A percentile compares a stretch with the other conserved stretches of the same genome.
Conservation (phyloP, 2,329 filamentous ascomycete species). For the Colletotrichum gloeosporioides region DNA sequence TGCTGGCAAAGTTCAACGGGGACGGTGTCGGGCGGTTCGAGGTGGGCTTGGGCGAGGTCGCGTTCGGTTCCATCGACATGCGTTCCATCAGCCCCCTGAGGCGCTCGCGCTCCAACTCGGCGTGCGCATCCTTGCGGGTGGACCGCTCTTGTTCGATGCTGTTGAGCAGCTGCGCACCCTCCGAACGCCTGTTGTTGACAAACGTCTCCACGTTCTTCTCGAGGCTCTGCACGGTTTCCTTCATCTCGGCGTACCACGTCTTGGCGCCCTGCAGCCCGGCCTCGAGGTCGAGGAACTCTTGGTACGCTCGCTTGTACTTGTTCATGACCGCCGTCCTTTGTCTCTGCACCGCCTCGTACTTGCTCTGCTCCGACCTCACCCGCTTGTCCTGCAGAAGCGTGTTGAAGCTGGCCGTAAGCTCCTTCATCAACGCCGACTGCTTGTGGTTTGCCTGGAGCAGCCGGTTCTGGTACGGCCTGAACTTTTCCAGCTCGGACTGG, state of each 20-base stretch:
- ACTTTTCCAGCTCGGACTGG: conserved; percentile 96
- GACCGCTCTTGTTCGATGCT: conserved; percentile 85
- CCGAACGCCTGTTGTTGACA: conserved; percentile 90
- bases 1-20: conserved; percentile 37
- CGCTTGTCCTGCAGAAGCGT: conserved; percentile 91
- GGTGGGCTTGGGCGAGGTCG: conserved; percentile 38
- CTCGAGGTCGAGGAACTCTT: conserved; percentile 89
- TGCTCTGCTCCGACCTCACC: conserved; percentile 91
- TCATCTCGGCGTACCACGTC: conserved; percentile 95
- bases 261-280: conserved; percentile 87
- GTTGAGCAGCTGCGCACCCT: conserved; percentile 87
- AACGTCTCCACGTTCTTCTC: conserved; percentile 97
- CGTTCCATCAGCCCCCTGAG: conserved; percentile 92
- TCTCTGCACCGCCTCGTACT: conserved; percentile 87
- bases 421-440: conserved; percentile 92
- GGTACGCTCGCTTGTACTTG: conserved; percentile 89
- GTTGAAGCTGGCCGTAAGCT: conserved; percentile 87
- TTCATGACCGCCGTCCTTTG: conserved; percentile 82
- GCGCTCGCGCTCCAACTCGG: conserved; percentile 85
- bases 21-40: conserved; percentile 39
- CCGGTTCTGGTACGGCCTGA: conserved; percentile 88
- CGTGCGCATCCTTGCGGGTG: conserved; percentile 62
- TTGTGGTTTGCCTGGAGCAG: conserved; percentile 95
- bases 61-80: conserved; percentile 81
- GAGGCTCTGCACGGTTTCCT: conserved; percentile 88